These are phyloP conservation scores for Aspergillus sp. DNA, from an alignment of 2,329 filamentous ascomycete genomes.

Conservation along the genomic window DNA sequence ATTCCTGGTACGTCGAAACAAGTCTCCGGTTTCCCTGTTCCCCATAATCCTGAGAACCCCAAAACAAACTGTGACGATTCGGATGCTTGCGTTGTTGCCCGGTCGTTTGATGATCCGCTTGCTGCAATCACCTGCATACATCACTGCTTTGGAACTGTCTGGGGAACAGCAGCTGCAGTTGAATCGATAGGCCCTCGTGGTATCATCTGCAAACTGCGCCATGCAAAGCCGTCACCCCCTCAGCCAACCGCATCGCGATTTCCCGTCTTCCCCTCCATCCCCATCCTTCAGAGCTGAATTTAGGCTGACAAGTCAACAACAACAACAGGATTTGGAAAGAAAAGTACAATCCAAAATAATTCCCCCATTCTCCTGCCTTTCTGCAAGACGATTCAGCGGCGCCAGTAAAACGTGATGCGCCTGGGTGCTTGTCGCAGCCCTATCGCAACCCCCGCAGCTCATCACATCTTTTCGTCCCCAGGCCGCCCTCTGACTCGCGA, in stretches of 20 bases:
- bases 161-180: constrained; percentile 20
- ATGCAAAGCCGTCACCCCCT: constrained; percentile 21
- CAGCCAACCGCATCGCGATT: constrained; percentile 26
- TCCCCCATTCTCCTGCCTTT: not conserved
- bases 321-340: constrained; percentile 93
- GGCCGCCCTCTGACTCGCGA: not conserved
- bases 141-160: constrained; percentile 16
- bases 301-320: constrained; percentile 27
- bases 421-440: constrained; percentile 6
- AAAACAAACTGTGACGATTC: constrained; percentile 10
- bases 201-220: constrained; percentile 21
- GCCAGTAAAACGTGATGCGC: not conserved
- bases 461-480: not conserved
- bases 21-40: constrained; percentile 9
- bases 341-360: constrained; percentile 70
- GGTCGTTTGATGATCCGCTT: constrained; percentile 12
- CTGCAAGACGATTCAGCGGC: not conserved
- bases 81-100: constrained; percentile 5
- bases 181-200: constrained; percentile 28
- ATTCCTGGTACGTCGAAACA: constrained; percentile 77
- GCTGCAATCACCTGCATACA: constrained; percentile 20
- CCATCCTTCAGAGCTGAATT: constrained; percentile 1
- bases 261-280: constrained; percentile 6
- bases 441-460: not conserved
- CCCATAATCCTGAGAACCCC: constrained; percentile 8